These are phyloP conservation scores for Huntiella savannae DNA, from an alignment of 2,329 filamentous ascomycete genomes.

Conservation along the genomic window DNA sequence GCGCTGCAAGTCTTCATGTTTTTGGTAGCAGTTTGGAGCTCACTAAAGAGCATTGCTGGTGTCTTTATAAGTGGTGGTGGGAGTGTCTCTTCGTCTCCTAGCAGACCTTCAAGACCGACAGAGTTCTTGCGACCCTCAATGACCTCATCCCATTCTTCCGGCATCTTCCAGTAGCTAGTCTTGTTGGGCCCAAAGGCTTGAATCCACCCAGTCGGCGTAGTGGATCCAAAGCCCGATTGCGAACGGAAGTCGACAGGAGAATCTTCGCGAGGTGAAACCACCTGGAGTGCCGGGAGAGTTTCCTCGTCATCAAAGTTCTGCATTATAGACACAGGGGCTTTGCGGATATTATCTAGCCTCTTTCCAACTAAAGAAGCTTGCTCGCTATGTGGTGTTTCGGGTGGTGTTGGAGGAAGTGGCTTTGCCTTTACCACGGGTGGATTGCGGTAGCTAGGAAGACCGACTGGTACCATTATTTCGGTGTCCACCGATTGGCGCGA, in stretches of 20 bases:
- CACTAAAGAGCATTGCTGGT: conserved; percentile 15
- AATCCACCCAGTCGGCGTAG: conserved; percentile 3
- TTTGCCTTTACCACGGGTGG: neutral
- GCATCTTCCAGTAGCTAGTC: conserved; percentile 14
- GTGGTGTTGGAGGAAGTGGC: conserved; percentile 5
- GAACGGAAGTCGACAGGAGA: conserved; percentile 5
- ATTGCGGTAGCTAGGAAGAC: neutral
- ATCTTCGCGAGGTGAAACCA: neutral
- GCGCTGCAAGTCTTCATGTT: conserved; percentile 35
- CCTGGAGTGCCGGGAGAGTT: neutral
- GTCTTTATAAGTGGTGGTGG: conserved; percentile 8
- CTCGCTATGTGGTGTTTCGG: conserved; percentile 7
- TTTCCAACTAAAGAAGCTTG: neutral
- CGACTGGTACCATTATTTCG: neutral
- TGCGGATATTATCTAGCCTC: no score
- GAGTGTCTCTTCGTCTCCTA: conserved; percentile 5
- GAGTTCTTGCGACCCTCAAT: neutral
- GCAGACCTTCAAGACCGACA: conserved; percentile 7
- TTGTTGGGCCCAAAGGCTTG: conserved; percentile 10
- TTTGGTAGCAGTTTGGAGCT: conserved; percentile 31
- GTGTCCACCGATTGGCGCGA: conserved; percentile 15
- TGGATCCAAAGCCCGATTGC: neutral
- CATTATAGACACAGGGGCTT: no score
- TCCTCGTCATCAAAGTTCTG: neutral
- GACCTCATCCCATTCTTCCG: conserved; percentile 23